A percentile compares a stretch with the other conserved stretches of the same genome.
Conservation (phyloP, 805 yeast genomes). For the Vanderwaltozyma verrucispora region DNA sequence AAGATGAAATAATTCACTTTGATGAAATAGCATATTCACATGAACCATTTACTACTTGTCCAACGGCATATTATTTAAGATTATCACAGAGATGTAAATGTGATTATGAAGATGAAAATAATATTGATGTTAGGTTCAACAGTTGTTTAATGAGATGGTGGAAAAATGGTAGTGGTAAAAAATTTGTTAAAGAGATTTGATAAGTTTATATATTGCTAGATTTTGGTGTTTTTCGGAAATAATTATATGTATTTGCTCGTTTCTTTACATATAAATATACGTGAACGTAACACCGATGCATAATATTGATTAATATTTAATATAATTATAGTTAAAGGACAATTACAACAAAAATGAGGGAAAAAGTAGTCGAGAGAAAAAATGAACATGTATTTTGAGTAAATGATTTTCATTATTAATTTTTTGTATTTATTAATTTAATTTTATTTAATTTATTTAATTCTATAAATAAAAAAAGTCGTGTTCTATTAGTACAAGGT, state of each 20-base stretch:
- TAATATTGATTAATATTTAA: no score
- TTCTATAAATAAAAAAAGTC: no score
- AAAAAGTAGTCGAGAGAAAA: no score
- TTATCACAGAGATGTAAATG: constrained; percentile 53
- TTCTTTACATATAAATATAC: no score
- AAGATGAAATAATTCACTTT: constrained; percentile 60
- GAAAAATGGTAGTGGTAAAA: constrained; percentile 50
- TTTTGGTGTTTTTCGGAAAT: neutral
- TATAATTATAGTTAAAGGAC: no score
- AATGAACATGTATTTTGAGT: no score
- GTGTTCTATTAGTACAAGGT: constrained; percentile 29
- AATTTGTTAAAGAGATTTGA: constrained; percentile 15
- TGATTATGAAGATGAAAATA: constrained; percentile 35
- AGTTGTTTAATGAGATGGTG: constrained; percentile 74
- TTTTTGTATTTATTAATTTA: neutral
- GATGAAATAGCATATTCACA: constrained; percentile 77
- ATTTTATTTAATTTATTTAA: constrained; percentile 7
- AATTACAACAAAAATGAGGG: no score
- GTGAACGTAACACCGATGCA: no score
- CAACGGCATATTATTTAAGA: constrained; percentile 40
- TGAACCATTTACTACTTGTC: constrained; percentile 59
- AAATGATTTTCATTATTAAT: neutral
- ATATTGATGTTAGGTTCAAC: constrained; percentile 34
- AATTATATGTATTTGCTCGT: no score
- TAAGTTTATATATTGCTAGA: neutral